Evolutionary conservation across 1,284 basidiomycete species (phyloP).

Genomic region (Tilletia setariae): DNA sequence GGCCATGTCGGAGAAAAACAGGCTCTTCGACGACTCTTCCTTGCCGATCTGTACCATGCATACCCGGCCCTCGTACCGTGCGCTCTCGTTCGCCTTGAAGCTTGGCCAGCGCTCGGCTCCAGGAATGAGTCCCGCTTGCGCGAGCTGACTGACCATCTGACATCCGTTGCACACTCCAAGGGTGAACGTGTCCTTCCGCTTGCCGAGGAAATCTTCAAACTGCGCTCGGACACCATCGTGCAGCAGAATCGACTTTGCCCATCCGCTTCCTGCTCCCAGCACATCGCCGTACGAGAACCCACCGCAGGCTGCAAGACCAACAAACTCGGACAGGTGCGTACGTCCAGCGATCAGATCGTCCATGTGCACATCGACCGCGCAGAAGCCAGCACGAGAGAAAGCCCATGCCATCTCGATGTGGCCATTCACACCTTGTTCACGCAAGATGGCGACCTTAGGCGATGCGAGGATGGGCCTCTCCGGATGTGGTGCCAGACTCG

Average conservation of each 20-base stretch:
- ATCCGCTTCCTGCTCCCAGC: constrained; percentile 92
- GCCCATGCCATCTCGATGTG: constrained; percentile 99
- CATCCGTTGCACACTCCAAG: constrained; percentile 98
- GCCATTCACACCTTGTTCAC: constrained; percentile 98
- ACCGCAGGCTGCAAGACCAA: constrained; percentile 88
- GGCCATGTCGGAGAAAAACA: constrained; percentile 84
- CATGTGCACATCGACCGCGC: constrained; percentile 96
- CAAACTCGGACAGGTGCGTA: constrained; percentile 68
- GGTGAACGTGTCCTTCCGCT: constrained; percentile 72
- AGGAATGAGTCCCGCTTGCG: constrained; percentile 67
- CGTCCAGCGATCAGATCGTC: constrained; percentile 80
- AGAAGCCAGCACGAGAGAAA: constrained; percentile 87
- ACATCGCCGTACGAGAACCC: constrained; percentile 99
- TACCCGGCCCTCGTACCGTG: constrained; percentile 85
- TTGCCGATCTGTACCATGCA: constrained; percentile 69
- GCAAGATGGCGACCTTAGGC: constrained; percentile 88
- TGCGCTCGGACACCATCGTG: constrained; percentile 71
- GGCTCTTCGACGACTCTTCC: constrained; percentile 58
- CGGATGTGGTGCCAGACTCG: constrained; percentile 24
- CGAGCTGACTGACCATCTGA: constrained; percentile 87
- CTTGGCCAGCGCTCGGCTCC: constrained; percentile 81
- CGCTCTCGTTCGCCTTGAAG: constrained; percentile 84
- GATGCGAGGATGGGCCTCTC: constrained; percentile 55
- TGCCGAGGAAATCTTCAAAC: constrained; percentile 76
- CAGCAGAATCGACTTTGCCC: constrained; percentile 89